Base-by-base conservation (phyloP, 2,329 filamentous ascomycete genomes). In the Geoglossum cookeanum region DNA sequence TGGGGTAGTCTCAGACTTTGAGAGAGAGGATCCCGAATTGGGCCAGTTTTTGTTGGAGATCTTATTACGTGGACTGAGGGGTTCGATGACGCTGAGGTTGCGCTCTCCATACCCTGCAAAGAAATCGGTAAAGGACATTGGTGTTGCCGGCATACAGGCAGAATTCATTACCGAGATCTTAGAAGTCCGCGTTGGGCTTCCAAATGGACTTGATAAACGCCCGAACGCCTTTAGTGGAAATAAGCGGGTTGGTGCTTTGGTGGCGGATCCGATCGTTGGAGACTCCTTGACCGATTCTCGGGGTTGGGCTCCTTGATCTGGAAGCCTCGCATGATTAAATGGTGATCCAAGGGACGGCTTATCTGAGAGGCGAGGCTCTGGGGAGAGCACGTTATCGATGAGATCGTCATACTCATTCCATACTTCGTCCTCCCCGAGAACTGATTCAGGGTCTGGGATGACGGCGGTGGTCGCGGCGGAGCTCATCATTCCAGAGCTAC, bases 391-490 rank as follows among this genome's bases (percentile, higher is more conserved):
- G 58, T 87, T 83, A 56, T 86, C 85, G 57, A 96, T 78, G 11
- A 96, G 72, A 63, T 96, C 91, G 62, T 97, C 83, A 65, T 94
- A 96, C 69, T 94, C 91, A 55, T 90, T 83, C 91, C 91, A 97
- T 1, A 95, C 78, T 65, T 96, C 91, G 63, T 96, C 91, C 62
- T 94, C 86, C 0, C 73, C 80, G 3, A 83, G 75, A 0, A 80
- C 82, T 3, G 81, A 79, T 49, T 74, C 74, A 1, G 79, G 74
- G 2, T 74, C 71, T 0, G 85, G 84, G 27, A 85, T 73, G 1
- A 87, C 70, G 5, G 85, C 83, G 15, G 81, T 85, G 3, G 82
- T 79, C 4, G 78, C 77, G 11, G 76, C 75, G 54, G 72, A 81
- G 57, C 78, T 80, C 55, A 76, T 71, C 13, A 77, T 69, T 0